These are phyloP conservation scores for Aspergillus ostianus DNA, from an alignment of 495 filamentous ascomycete species.

Conservation along the genomic window DNA sequence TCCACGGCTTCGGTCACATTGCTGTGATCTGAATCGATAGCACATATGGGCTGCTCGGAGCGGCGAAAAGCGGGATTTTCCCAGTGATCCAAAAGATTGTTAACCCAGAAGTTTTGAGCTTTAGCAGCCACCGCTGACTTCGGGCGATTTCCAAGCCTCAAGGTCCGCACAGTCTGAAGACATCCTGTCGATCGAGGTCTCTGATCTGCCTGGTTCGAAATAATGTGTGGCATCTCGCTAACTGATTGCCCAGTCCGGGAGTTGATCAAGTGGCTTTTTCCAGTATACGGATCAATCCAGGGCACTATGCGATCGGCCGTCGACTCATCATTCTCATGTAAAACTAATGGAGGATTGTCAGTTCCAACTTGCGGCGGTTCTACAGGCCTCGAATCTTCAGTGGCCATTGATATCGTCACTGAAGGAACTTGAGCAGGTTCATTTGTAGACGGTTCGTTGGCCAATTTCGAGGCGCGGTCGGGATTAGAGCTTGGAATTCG, in stretches of 20 bases:
- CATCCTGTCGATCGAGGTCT: constrained; percentile 26
- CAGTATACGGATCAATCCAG: constrained; percentile 71
- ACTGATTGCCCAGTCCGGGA: constrained; percentile 59
- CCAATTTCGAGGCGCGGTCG: neutral
- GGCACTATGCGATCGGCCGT: constrained; percentile 40
- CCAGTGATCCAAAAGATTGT: constrained; percentile 48
- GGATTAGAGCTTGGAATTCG: neutral
- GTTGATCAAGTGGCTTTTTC: constrained; percentile 56
- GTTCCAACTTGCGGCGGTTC: neutral
- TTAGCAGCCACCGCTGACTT: constrained; percentile 13
- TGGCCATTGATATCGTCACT: neutral
- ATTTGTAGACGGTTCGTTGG: neutral
- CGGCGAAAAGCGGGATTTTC: constrained; percentile 61
- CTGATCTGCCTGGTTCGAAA: neutral
- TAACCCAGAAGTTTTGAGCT: constrained; percentile 32
- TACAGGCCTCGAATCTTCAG: neutral
- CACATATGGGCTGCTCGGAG: constrained; percentile 47
- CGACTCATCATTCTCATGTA: neutral
- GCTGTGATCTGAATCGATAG: neutral
- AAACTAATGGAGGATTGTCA: neutral
- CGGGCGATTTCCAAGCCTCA: constrained; percentile 12
- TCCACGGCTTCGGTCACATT: neutral
- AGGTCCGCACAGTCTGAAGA: constrained; percentile 5
- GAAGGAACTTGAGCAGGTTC: neutral
- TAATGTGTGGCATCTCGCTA: neutral